A percentile compares a stretch with the other conserved stretches of the same genome.
phyloP scores from a whole-genome alignment of 116 monocot genomes.

The Thalassia testudinum region DNA sequence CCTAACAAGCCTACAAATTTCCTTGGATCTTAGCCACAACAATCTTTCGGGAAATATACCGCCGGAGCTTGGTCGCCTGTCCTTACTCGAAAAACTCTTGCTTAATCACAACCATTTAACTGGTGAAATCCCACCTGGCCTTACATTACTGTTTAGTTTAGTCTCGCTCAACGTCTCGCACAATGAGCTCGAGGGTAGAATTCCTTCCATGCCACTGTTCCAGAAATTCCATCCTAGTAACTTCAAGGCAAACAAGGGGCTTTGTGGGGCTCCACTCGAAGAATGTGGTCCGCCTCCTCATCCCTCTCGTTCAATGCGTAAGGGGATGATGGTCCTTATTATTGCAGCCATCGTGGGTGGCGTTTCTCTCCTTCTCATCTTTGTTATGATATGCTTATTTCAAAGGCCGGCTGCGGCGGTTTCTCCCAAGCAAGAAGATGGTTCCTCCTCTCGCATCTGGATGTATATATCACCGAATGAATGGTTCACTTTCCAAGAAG shows the following conservation, averaged over 20 bases:
- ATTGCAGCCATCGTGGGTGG: conserved; percentile 46
- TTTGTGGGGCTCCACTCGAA: conserved; percentile 66
- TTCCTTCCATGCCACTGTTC: conserved; percentile 41
- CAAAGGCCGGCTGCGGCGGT: conserved; percentile 45
- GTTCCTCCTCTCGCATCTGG: conserved; percentile 28
- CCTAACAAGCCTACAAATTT: conserved; percentile 73
- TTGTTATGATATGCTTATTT: conserved; percentile 34
- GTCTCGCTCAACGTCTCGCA: conserved; percentile 64
- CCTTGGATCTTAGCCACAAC: conserved; percentile 84
- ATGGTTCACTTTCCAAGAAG: conserved; percentile 50
- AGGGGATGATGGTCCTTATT: conserved; percentile 43
- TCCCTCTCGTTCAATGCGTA: conserved; percentile 6
- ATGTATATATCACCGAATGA: conserved; percentile 42
- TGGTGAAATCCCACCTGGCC: conserved; percentile 70
- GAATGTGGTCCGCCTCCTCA: conserved; percentile 23
- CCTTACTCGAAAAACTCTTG: conserved; percentile 47
- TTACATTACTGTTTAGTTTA: conserved; percentile 63
- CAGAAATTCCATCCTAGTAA: conserved; percentile 42
- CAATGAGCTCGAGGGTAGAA: conserved; percentile 62
- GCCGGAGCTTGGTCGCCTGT: conserved; percentile 64
- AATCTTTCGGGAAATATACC: conserved; percentile 69
- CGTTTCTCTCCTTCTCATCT: conserved; percentile 65
- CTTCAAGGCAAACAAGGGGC: conserved; percentile 61
- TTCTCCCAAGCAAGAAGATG: conserved; percentile 44
- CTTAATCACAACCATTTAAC: conserved; percentile 67